A percentile compares a stretch with the other conserved stretches of the same genome.
Conservation (phyloP, 1,139 yeast genomes). For the Tardiomyces depauwii region DNA sequence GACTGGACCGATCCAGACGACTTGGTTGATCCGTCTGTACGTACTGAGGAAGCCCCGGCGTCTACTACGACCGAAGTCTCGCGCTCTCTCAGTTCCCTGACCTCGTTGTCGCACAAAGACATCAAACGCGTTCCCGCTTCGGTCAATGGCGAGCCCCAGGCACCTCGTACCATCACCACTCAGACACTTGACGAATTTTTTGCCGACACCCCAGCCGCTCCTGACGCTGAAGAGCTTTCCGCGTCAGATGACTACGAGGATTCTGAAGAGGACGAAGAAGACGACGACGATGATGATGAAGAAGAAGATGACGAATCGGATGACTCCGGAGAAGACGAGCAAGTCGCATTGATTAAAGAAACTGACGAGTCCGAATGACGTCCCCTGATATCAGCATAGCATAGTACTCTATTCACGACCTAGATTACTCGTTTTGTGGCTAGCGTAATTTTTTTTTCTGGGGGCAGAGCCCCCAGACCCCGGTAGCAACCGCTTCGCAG, state of each 20-base stretch:
- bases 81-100: neutral
- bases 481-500: too few species aligned
- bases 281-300: slow-evolving; percentile 14
- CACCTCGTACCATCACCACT: slow-evolving; percentile 25
- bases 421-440: too few species aligned
- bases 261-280: slow-evolving; percentile 17
- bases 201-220: slow-evolving; percentile 35
- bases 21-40: slow-evolving; percentile 18
- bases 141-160: neutral
- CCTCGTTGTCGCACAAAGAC: neutral
- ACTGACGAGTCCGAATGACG: neutral
- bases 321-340: slow-evolving; percentile 11
- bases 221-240: slow-evolving; percentile 11
- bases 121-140: neutral
- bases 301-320: slow-evolving; percentile 5
- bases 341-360: slow-evolving; percentile 6
- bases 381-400: neutral
- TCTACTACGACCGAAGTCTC: slow-evolving; percentile 1
- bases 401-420: too few species aligned
- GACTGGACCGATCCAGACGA: slow-evolving; percentile 14
- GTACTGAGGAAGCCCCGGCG: slow-evolving; percentile 16
- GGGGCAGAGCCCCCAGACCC: too few species aligned
- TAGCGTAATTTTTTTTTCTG: too few species aligned
- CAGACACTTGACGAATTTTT: slow-evolving; percentile 84
- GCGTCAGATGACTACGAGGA: slow-evolving; percentile 19